Percentiles rank a stretch among this genome's conserved stretches.
Evolutionary conservation across 352 stramenopile species (phyloP).

Genomic region (Phytophthora citricola): DNA sequence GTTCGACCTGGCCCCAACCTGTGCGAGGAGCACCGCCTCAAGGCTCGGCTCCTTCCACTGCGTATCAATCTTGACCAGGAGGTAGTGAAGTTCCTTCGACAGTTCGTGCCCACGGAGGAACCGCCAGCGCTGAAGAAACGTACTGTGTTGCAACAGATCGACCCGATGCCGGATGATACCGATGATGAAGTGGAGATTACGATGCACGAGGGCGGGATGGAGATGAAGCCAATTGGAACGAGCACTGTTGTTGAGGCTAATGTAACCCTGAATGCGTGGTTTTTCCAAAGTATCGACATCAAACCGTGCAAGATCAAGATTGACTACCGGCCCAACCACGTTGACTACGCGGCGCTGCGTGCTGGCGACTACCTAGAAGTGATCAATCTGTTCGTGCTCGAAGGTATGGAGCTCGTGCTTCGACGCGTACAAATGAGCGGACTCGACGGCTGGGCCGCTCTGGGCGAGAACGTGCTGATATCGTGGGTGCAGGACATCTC

Average conservation of each 20-base stretch:
- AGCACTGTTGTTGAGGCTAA: conserved; percentile 41
- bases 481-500: conserved; percentile 91
- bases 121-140: conserved; percentile 16
- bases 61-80: conserved; percentile 90
- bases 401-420: conserved; percentile 90
- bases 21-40: conserved; percentile 86
- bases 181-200: conserved; percentile 39
- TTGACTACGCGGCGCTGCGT: conserved; percentile 84
- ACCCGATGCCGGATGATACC: conserved; percentile 34
- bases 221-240: conserved; percentile 51
- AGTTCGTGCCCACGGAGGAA: conserved; percentile 75
- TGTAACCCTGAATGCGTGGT: conserved; percentile 67
- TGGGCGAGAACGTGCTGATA: conserved; percentile 80
- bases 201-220: conserved; percentile 50
- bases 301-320: conserved; percentile 92
- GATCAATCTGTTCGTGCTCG: conserved; percentile 90
- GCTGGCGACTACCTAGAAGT: conserved; percentile 89
- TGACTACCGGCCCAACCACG: conserved; percentile 88
- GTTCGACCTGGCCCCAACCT: conserved; percentile 77
- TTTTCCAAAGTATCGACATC: conserved; percentile 90
- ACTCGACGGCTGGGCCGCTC: conserved; percentile 74
- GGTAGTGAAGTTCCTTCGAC: conserved; percentile 85
- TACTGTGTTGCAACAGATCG: conserved; percentile 14
- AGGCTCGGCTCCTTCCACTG: conserved; percentile 76
- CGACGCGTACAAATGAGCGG: conserved; percentile 86